Conservation (phyloP, 2,329 filamentous ascomycete species). For the Sclerotinia sclerotiorum region DNA sequence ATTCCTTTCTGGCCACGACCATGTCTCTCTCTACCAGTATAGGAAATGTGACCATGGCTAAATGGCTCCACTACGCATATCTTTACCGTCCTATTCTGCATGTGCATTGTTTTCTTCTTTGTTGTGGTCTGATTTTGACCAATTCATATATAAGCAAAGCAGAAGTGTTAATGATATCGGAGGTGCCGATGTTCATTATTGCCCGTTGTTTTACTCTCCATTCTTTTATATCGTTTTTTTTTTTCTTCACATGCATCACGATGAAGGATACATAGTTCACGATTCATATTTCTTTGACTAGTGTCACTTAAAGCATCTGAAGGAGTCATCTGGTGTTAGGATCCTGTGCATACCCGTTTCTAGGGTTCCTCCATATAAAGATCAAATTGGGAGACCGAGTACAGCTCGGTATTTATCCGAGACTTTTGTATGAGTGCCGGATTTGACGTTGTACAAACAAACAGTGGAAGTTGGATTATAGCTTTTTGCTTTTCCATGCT, state of each 20-base stretch:
- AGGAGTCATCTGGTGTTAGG: background rate
- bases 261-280: conserved; percentile 1
- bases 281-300: background rate
- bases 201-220: background rate
- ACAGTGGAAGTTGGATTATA: conserved; percentile 1
- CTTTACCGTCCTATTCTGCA: background rate
- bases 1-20: background rate
- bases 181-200: background rate
- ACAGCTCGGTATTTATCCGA: conserved; percentile 21
- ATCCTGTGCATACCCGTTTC: conserved; percentile 20
- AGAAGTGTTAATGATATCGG: background rate
- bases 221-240: background rate
- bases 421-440: conserved; percentile 16
- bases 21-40: background rate
- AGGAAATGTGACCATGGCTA: conserved; percentile 3
- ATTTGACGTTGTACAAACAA: conserved; percentile 17
- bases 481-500: background rate
- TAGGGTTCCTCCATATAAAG: background rate
- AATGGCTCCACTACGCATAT: conserved; percentile 12
- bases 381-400: conserved; percentile 15
- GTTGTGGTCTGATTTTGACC: background rate
- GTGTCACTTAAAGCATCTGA: conserved; percentile 9
- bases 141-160: background rate
- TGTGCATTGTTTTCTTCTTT: background rate
- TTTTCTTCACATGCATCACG: background rate